Evolutionary conservation across 2,329 filamentous ascomycete species (phyloP).

Genomic region (Graphiopsis chlorocephala): DNA sequence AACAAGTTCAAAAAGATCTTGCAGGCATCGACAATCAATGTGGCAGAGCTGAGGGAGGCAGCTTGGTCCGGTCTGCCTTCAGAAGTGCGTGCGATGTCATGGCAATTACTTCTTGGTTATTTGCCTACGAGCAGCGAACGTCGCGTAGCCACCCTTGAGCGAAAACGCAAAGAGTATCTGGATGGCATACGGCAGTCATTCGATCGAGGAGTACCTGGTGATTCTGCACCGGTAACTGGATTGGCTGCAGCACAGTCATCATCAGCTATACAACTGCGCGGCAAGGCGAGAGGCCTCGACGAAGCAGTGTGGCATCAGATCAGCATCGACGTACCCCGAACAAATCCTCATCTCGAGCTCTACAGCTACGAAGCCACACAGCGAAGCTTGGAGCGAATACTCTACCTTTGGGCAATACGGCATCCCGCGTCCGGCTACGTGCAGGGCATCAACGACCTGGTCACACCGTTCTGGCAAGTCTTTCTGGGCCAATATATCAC

Average conservation of each 20-base stretch:
- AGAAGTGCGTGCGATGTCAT: conserved; percentile 98
- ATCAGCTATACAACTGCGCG: conserved; percentile 45
- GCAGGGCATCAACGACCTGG: conserved; percentile 96
- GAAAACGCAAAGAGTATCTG: conserved; percentile 94
- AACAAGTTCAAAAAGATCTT: conserved; percentile 98
- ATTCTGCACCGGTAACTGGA: conserved; percentile 51
- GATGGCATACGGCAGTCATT: conserved; percentile 77
- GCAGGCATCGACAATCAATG: conserved; percentile 83
- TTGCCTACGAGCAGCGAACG: conserved; percentile 95
- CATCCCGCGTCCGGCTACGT: conserved; percentile 98
- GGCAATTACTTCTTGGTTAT: conserved; percentile 93
- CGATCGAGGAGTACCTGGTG: conserved; percentile 50
- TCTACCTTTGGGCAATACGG: conserved; percentile 96
- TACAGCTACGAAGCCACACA: conserved; percentile 97
- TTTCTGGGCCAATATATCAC: conserved; percentile 93
- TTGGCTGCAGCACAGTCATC: conserved; percentile 44
- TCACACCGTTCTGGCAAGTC: conserved; percentile 97
- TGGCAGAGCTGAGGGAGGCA: conserved; percentile 76
- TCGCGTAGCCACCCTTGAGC: conserved; percentile 81
- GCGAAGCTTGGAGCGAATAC: conserved; percentile 84
- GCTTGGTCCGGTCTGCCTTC: conserved; percentile 94
- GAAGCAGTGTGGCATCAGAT: conserved; percentile 99
- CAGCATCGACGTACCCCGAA: conserved; percentile 94
- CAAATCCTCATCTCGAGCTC: conserved; percentile 90
- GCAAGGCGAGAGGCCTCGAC: conserved; percentile 73